A percentile compares a stretch with the other conserved stretches of the same genome.
These are phyloP conservation scores for Ophiobolus disseminans DNA, from an alignment of 2,329 filamentous ascomycete genomes.

Conservation along the genomic window DNA sequence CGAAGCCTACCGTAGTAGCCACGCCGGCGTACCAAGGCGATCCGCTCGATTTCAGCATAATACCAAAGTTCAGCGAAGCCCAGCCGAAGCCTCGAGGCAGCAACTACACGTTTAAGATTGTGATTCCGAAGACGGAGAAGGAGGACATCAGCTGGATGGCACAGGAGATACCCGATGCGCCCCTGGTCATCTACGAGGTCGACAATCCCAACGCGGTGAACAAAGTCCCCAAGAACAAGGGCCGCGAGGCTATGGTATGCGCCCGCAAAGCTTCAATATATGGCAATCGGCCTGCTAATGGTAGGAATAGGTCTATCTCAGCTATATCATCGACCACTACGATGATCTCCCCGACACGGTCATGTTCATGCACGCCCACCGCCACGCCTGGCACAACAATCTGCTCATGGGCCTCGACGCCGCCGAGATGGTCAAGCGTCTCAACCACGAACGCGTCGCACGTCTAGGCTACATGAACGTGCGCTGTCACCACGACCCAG, in stretches of 20 bases:
- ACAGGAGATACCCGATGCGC: conserved; percentile 42
- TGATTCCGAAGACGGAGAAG: conserved; percentile 48
- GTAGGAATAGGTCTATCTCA: conserved; percentile 57
- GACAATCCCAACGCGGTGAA: conserved; percentile 58
- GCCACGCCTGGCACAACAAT: conserved; percentile 67
- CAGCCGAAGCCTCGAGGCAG: conserved; percentile 40
- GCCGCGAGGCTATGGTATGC: conserved; percentile 64
- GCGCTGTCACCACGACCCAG: conserved; percentile 64
- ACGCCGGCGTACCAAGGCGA: conserved; percentile 28
- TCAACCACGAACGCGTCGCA: conserved; percentile 60
- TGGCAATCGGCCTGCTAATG: conserved; percentile 10
- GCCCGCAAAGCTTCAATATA: neutral
- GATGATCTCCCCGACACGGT: conserved; percentile 64
- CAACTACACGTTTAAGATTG: conserved; percentile 47
- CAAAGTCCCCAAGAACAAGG: conserved; percentile 65
- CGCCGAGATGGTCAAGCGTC: conserved; percentile 57
- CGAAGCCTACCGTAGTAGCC: conserved; percentile 11
- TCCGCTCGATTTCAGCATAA: conserved; percentile 46
- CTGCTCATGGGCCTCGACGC: conserved; percentile 60
- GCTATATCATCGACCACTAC: conserved; percentile 69
- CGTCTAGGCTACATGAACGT: conserved; percentile 66
- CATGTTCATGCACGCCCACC: conserved; percentile 66
- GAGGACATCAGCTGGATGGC: conserved; percentile 48
- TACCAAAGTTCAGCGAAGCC: conserved; percentile 41
- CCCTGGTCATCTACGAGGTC: conserved; percentile 59